Conservation (phyloP, 169 alveolate species). For the Pseudocohnilembus persalinus region DNA sequence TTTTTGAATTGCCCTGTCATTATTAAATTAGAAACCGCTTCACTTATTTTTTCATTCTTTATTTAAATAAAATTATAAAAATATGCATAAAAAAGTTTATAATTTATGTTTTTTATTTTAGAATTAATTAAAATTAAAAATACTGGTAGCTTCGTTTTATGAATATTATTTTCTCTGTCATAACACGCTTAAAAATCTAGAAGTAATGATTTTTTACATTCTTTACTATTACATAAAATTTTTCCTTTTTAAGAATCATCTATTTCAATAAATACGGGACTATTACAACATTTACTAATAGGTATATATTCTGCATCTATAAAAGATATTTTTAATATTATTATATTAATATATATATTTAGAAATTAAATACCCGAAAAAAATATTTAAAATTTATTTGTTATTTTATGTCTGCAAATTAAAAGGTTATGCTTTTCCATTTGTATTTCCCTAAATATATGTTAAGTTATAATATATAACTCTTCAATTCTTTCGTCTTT, state of each 20-base stretch:
- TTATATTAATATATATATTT: too few species aligned
- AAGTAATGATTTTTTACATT: background rate
- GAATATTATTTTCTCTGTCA: background rate
- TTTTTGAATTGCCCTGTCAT: too few species aligned
- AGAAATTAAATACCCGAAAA: background rate
- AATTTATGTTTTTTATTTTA: background rate
- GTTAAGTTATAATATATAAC: too few species aligned
- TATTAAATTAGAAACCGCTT: too few species aligned
- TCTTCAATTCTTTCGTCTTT: background rate
- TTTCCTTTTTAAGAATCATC: background rate
- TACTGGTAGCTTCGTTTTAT: too few species aligned
- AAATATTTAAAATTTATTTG: background rate
- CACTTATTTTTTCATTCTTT: background rate
- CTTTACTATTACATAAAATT: background rate
- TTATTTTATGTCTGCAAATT: background rate
- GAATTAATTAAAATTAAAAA: too few species aligned
- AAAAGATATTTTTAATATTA: too few species aligned
- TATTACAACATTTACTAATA: background rate
- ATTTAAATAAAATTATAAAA: too few species aligned
- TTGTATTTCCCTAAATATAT: background rate
- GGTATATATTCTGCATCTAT: background rate
- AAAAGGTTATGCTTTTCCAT: too few species aligned
- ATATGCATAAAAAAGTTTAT: too few species aligned
- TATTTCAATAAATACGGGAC: background rate
- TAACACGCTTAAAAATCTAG: background rate